Evolutionary conservation across 2,329 filamentous ascomycete genomes (phyloP).

Genomic region (Cladobotryum mycophilum): DNA sequence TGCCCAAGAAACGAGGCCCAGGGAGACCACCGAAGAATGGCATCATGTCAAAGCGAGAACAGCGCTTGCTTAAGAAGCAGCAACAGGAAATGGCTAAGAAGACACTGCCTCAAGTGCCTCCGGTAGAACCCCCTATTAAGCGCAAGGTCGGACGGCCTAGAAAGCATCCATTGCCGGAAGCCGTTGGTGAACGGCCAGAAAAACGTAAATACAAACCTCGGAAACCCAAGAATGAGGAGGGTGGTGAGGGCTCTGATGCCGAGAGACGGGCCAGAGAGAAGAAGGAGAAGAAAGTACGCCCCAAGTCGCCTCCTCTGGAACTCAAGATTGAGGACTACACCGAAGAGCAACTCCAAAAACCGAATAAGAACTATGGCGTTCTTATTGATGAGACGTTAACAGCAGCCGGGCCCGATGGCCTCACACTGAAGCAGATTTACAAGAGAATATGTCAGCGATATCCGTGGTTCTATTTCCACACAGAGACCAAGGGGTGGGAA

Average conservation of each 20-base stretch:
- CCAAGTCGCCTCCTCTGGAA: constrained; percentile 54
- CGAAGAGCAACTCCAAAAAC: constrained; percentile 53
- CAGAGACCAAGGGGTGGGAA: constrained; percentile 60
- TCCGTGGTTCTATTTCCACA: constrained; percentile 54
- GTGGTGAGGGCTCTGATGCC: constrained; percentile 49
- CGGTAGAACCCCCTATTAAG: constrained; percentile 49
- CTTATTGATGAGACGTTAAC: constrained; percentile 55
- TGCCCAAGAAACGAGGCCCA: constrained; percentile 65
- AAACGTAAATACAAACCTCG: constrained; percentile 63
- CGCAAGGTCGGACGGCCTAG: constrained; percentile 59
- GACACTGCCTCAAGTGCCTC: constrained; percentile 40
- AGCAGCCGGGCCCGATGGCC: constrained; percentile 46
- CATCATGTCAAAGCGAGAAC: constrained; percentile 73
- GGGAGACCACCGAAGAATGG: constrained; percentile 79
- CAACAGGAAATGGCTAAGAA: constrained; percentile 44
- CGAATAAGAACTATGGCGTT: constrained; percentile 56
- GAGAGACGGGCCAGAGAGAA: constrained; percentile 51
- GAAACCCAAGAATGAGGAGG: constrained; percentile 48
- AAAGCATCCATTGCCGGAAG: constrained; percentile 56
- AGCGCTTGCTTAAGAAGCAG: constrained; percentile 55
- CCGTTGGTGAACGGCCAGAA: constrained; percentile 47
- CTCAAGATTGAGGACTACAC: constrained; percentile 51
- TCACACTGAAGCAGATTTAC: constrained; percentile 57
- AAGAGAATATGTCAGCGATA: constrained; percentile 54
- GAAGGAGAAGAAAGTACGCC: constrained; percentile 53